Evolutionary conservation across 2,329 filamentous ascomycete species (phyloP), one percentile per base, ranked within the genome.

Genomic region (Aspergillus fijiensis): DNA sequence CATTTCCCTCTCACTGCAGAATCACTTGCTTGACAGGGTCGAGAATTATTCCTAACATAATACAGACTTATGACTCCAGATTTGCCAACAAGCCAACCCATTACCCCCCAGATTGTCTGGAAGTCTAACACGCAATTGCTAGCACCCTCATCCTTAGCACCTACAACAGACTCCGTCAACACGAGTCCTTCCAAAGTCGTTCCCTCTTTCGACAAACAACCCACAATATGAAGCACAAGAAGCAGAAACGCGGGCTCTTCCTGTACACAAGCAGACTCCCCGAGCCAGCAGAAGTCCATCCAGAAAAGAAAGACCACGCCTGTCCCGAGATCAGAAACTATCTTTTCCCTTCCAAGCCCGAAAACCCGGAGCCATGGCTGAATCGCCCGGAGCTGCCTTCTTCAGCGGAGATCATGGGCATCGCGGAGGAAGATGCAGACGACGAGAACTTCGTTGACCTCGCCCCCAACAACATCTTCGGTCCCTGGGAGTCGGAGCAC

Each of bases 401-500:
- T 3, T 60, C 70, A 3, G 64, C 71, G 5, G 79, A 82, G 59
- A 70, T 81, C 12, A 57, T 77, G 27, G 72, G 70, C 4, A 63
- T 56, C 10, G 64, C 65, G 35, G 60, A 49, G 7, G 27, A 29
- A 9, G 27, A 23, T 9, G 57, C 63, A 10, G 19, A 6, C 21
- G 63, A 68, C 16, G 66, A 68, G 42, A 67, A 73, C 9, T 63
- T 60, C 23, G 67, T 80, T 2, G 66, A 75, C 4, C 70, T 87
- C 0, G 75, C 79, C 0, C 67, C 77, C 0, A 91, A 91, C 66
- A 77, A 77, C 6, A 77, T 87, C 21, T 63, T 82, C 0, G 79
- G 80, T 0, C 78, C 86, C 0, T 94, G 88, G 80, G 63, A 75
- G 0, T 85, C 80, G 4, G 88, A 85, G 50, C 81, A 86, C 1